Conservation (phyloP, 2,329 filamentous ascomycete species). For the Paecilomyces dactylethromorphus region DNA sequence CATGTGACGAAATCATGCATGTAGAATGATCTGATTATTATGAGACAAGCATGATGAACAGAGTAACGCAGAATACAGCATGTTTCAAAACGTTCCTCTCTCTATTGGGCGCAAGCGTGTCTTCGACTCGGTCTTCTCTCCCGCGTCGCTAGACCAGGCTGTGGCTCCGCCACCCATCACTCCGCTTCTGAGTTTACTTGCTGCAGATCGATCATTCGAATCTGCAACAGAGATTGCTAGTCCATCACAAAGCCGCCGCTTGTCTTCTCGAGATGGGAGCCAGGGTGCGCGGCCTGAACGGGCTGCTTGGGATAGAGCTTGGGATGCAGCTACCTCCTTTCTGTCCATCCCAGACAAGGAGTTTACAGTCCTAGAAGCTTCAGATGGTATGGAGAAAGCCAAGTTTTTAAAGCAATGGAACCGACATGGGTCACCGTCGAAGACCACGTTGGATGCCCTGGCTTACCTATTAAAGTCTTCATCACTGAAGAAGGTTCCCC, state of each 20-base stretch:
- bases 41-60: not conserved
- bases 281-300: slow-evolving; percentile 19
- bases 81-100: slow-evolving; percentile 19
- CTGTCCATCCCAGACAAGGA: slow-evolving; percentile 30
- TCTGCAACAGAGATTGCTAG: not conserved
- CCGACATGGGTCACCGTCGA: slow-evolving; percentile 18
- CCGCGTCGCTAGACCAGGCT: slow-evolving; percentile 27
- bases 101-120: slow-evolving; percentile 31
- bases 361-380: slow-evolving; percentile 21
- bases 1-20: not conserved
- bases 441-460: slow-evolving; percentile 26
- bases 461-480: slow-evolving; percentile 20
- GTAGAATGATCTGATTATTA: not conserved
- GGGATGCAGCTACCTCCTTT: slow-evolving; percentile 34
- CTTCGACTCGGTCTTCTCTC: slow-evolving; percentile 38
- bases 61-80: slow-evolving; percentile 8
- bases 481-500: slow-evolving; percentile 9
- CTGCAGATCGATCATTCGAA: slow-evolving; percentile 10
- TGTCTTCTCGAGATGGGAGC: not conserved
- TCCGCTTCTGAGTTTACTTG: slow-evolving; percentile 15
- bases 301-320: slow-evolving; percentile 32
- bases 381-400: slow-evolving; percentile 17
- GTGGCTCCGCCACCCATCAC: slow-evolving; percentile 18
- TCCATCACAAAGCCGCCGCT: not conserved
- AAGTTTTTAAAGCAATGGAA: slow-evolving; percentile 25